Evolutionary conservation across 768 basidiomycete species (phyloP), one percentile per base, ranked within the genome.

Genomic region (Porphyrellus cyaneotinctus): DNA sequence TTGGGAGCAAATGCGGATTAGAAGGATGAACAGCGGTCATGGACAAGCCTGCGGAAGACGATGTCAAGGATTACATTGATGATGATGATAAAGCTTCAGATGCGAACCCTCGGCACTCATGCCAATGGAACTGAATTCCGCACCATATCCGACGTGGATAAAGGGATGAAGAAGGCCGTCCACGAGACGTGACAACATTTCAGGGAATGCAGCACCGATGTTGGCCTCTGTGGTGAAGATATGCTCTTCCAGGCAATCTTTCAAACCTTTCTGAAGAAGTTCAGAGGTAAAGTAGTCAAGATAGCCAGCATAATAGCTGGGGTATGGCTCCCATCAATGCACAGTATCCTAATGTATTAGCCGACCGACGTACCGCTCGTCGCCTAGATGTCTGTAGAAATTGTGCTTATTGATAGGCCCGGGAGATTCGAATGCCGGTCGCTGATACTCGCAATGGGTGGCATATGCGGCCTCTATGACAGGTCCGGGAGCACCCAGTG

Each of bases 131-230:
- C 75, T 72, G 53, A 87, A 87, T 63, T 88, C 87, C 4, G 77
- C 65, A 4, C 84, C 85, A 64, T 80, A 79, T 14, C 83, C 85
- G 3, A 70, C 58, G 58, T 87, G 83, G 41, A 88, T 87, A 36
- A 87, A 50, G 0, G 86, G 81, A 58, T 89, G 87, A 6, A 88
- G 24, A 9, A 85, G 60, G 3, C 82, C 84, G 1, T 74, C 73
- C 15, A 84, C 33, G 55, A 83, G 76, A 12, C 85, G 77, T 39
- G 72, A 74, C 14, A 87, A 59, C 82, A 88, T 83, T 53, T 75
- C 57, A 1, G 63, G 62, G 15, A 33, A 24, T 1, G 45, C 13
- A 30, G 24, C 3, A 22, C 51, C 58, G 39, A 74, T 70, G 58
- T 85, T 86, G 22, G 71, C 76, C 31, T 72, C 66, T 3, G 57